Percentiles rank a stretch among this genome's conserved stretches.
Evolutionary conservation across 176 grass and related monocot genomes (phyloP).

Genomic region (Eleusine indica): DNA sequence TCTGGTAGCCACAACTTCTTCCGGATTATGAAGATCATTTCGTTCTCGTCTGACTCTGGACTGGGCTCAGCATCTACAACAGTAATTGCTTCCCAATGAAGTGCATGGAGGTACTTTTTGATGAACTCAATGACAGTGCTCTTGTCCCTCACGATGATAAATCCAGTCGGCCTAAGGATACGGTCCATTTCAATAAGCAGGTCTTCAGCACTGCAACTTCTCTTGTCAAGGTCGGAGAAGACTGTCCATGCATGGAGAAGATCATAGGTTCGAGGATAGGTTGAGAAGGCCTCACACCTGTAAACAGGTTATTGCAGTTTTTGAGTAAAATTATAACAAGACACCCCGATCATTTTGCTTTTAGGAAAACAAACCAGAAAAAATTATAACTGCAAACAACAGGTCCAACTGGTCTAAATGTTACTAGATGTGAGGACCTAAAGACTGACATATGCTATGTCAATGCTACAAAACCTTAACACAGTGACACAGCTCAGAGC

Average conservation of each 20-base stretch:
- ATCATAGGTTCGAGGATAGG: slow-evolving; percentile 98
- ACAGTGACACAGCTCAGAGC: too few relatives aligned
- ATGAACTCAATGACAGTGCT: slow-evolving; percentile 73
- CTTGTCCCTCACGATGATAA: slow-evolving; percentile 85
- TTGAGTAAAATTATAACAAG: slow-evolving; percentile 2
- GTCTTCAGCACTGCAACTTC: slow-evolving; percentile 94
- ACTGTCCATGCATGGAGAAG: slow-evolving; percentile 97
- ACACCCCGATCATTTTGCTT: neutral
- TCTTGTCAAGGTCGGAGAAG: slow-evolving; percentile 90
- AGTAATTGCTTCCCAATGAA: slow-evolving; percentile 83
- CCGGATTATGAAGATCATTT: slow-evolving; percentile 74
- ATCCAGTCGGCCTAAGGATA: slow-evolving; percentile 83
- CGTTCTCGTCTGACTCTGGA: slow-evolving; percentile 71
- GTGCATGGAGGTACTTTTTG: slow-evolving; percentile 67
- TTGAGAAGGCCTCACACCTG: slow-evolving; percentile 98
- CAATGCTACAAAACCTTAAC: slow-evolving; percentile 7
- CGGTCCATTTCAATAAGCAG: slow-evolving; percentile 95
- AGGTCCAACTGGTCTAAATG: neutral
- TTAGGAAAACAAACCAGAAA: slow-evolving; percentile 1
- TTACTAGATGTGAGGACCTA: neutral
- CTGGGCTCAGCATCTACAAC: slow-evolving; percentile 64
- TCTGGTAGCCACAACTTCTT: slow-evolving; percentile 79
- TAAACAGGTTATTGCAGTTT: slow-evolving; percentile 32
- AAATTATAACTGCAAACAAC: slow-evolving; percentile 12
- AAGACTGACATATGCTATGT: slow-evolving; percentile 1